Conservation (phyloP, 2,329 filamentous ascomycete genomes). For the Colletotrichum liaoningense region DNA sequence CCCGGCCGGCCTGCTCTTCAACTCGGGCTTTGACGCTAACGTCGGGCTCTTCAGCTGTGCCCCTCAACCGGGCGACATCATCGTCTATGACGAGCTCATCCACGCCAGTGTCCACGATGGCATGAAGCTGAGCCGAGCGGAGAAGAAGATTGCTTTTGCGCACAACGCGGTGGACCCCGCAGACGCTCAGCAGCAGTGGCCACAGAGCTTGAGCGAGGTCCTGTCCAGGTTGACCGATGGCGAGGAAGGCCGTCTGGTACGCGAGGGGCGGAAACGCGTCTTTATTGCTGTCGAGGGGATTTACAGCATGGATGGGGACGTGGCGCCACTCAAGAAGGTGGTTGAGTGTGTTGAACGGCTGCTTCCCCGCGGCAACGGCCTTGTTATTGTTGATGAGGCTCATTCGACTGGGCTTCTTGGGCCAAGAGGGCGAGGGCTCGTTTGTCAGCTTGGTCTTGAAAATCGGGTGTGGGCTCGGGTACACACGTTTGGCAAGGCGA, state of each 20-base stretch:
- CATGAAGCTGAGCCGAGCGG: slow-evolving; percentile 73
- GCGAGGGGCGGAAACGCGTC: slow-evolving; percentile 59
- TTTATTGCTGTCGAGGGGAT: slow-evolving; percentile 78
- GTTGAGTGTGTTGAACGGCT: slow-evolving; percentile 65
- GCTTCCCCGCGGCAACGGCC: slow-evolving; percentile 68
- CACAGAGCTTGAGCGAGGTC: slow-evolving; percentile 42
- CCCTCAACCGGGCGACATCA: slow-evolving; percentile 68
- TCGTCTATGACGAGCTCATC: slow-evolving; percentile 80
- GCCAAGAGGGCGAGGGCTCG: slow-evolving; percentile 65
- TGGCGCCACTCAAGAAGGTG: slow-evolving; percentile 72
- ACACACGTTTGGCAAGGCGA: slow-evolving; percentile 75
- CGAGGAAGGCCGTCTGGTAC: slow-evolving; percentile 46
- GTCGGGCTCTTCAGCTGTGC: slow-evolving; percentile 70
- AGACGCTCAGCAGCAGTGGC: not conserved
- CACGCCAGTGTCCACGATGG: slow-evolving; percentile 85
- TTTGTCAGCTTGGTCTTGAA: slow-evolving; percentile 67
- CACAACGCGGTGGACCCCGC: slow-evolving; percentile 63
- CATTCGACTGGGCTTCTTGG: slow-evolving; percentile 74
- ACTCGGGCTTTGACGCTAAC: slow-evolving; percentile 75
- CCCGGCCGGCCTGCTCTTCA: slow-evolving; percentile 61
- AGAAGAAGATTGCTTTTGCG: slow-evolving; percentile 58
- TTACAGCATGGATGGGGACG: slow-evolving; percentile 88
- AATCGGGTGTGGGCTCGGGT: slow-evolving; percentile 66
- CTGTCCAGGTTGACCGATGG: slow-evolving; percentile 46
- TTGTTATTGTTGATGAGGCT: slow-evolving; percentile 76